A percentile compares a stretch with the other conserved stretches of the same genome.
Evolutionary conservation across 2,329 filamentous ascomycete genomes (phyloP).

Genomic region (Sporothrix pseudoabietina): DNA sequence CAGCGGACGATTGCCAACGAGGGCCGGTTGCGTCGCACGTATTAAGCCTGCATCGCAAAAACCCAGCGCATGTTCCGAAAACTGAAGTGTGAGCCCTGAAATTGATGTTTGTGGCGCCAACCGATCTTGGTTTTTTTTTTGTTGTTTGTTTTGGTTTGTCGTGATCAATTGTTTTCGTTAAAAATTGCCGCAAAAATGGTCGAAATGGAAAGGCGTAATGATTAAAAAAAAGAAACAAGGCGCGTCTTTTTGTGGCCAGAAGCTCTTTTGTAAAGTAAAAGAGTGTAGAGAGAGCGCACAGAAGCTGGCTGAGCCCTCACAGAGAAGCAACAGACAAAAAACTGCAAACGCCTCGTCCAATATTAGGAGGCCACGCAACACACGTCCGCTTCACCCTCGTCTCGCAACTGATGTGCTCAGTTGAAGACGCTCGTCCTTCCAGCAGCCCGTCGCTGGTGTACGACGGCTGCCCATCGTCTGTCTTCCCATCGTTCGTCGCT

Average conservation of each 20-base stretch:
- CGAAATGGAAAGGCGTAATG: slow-evolving; percentile 21
- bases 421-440: background rate
- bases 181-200: background rate
- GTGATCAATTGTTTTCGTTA: background rate
- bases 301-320: background rate
- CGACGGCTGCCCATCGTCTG: background rate
- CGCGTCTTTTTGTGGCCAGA: slow-evolving; percentile 28
- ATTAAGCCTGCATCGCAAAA: slow-evolving; percentile 9
- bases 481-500: background rate
- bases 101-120: background rate
- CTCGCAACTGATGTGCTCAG: background rate
- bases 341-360: slow-evolving; percentile 24
- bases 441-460: background rate
- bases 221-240: slow-evolving; percentile 11
- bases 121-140: background rate
- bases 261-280: slow-evolving; percentile 15
- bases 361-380: slow-evolving; percentile 31
- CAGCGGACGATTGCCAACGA: background rate
- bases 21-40: slow-evolving; percentile 5
- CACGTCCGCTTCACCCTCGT: slow-evolving; percentile 26
- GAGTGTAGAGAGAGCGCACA: slow-evolving; percentile 24
- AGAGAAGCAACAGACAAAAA: background rate
- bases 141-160: slow-evolving; percentile 8
- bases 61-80: background rate
- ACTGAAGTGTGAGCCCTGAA: background rate